phyloP scores from a whole-genome alignment of 345 rosid genomes.

The Trapa incisa region DNA sequence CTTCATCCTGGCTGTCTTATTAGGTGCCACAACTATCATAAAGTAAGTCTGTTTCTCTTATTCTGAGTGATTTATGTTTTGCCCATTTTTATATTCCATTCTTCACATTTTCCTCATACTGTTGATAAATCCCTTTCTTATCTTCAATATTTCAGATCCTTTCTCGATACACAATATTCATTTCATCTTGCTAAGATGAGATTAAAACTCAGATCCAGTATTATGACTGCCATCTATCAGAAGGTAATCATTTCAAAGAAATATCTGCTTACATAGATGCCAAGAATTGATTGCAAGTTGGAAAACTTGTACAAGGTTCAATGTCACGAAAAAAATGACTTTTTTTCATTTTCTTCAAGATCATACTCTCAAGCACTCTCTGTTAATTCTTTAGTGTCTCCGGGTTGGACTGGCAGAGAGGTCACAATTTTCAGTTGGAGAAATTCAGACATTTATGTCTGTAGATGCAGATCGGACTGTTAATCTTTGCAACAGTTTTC shows the following conservation, averaged over 20 bases:
- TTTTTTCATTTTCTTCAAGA: background rate
- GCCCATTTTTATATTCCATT: background rate
- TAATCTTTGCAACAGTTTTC: constrained; percentile 80
- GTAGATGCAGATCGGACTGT: constrained; percentile 87
- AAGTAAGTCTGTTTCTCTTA: constrained; percentile 36
- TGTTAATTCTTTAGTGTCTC: constrained; percentile 47
- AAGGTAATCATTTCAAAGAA: constrained; percentile 40
- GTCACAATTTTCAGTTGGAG: constrained; percentile 74
- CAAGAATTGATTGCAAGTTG: background rate
- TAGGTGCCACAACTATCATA: constrained; percentile 55
- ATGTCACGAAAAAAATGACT: background rate
- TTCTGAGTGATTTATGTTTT: background rate
- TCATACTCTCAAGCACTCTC: background rate
- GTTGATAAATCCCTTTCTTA: background rate
- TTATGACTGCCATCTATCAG: constrained; percentile 64
- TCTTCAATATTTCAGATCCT: constrained; percentile 50
- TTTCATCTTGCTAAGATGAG: constrained; percentile 64
- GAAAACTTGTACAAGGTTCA: background rate
- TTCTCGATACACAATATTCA: constrained; percentile 73
- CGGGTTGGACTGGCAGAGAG: constrained; percentile 54
- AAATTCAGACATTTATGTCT: constrained; percentile 97
- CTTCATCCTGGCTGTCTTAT: constrained; percentile 49
- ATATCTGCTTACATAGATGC: background rate
- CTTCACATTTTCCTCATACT: background rate
- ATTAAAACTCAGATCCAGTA: constrained; percentile 72